Percentiles rank a stretch among this genome's conserved stretches.
Conservation (phyloP, 257 asterid species). For the Solanum rostratum region DNA sequence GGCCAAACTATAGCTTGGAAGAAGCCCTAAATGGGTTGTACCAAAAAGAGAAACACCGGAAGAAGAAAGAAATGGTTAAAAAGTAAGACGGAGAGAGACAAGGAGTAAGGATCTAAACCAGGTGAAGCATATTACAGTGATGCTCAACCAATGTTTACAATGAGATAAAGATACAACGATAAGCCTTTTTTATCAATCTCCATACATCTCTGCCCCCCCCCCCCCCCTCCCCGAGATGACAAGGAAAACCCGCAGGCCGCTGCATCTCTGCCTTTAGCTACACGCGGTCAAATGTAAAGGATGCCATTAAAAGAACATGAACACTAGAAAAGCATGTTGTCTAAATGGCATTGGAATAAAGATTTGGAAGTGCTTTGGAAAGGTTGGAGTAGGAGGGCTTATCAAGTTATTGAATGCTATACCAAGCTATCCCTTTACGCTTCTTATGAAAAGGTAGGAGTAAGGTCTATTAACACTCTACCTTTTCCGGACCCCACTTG, state of each 20-base stretch:
- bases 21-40: background rate
- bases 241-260: too few relatives aligned
- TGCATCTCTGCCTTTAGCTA: background rate
- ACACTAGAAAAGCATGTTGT: background rate
- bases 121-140: background rate
- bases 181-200: background rate
- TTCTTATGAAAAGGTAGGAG: background rate
- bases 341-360: background rate
- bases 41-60: background rate
- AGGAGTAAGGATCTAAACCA: background rate
- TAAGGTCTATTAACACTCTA: background rate
- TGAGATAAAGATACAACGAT: background rate
- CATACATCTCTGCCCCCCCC: background rate
- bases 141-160: background rate
- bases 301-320: background rate
- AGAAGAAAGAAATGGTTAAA: background rate
- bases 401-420: background rate
- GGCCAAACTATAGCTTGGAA: background rate
- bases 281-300: background rate
- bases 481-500: background rate
- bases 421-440: background rate
- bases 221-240: too few relatives aligned
- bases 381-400: background rate
- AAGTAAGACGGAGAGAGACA: background rate
- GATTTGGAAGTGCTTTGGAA: background rate